Percentiles rank a stretch among this genome's conserved stretches.
Evolutionary conservation across 805 yeast species (phyloP).

Genomic region (Ogataea polymorpha): DNA sequence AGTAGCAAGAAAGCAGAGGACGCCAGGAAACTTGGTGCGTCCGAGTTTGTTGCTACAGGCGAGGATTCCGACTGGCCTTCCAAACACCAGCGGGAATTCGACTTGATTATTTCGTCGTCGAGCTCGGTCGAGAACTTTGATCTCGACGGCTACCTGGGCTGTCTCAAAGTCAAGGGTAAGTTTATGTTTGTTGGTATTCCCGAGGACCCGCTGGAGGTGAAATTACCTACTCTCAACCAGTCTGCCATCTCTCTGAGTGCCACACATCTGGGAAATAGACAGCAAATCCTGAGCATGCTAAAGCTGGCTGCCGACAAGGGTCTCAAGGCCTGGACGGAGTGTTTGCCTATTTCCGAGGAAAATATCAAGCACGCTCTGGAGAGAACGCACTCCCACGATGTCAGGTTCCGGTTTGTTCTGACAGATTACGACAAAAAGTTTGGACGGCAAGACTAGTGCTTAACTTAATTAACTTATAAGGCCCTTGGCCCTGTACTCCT

Average conservation of each 20-base stretch:
- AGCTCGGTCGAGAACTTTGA: constrained; percentile 8
- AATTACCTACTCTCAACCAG: background rate
- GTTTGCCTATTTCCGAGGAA: constrained; percentile 49
- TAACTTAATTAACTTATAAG: background rate
- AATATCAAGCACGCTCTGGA: constrained; percentile 55
- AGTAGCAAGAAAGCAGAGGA: constrained; percentile 46
- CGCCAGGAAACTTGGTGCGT: constrained; percentile 56
- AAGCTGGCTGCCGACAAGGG: constrained; percentile 57
- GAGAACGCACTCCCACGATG: constrained; percentile 53
- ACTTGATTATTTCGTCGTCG: constrained; percentile 39
- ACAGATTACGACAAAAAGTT: constrained; percentile 44
- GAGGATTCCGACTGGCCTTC: constrained; percentile 36
- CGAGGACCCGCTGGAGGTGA: constrained; percentile 15
- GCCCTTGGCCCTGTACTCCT: constrained; percentile 15
- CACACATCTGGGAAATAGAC: constrained; percentile 59
- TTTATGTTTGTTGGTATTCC: constrained; percentile 43
- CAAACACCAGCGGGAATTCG: constrained; percentile 36
- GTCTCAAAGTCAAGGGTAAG: constrained; percentile 56
- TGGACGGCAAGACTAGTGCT: background rate
- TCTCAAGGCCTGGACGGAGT: constrained; percentile 63
- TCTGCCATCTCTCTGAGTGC: constrained; percentile 52
- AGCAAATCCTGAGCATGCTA: constrained; percentile 66
- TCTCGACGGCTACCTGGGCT: constrained; percentile 46
- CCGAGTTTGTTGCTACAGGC: constrained; percentile 48
- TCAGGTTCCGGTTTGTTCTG: constrained; percentile 62